Conservation (phyloP, 202 grass and related monocot species). For the Bolboschoenoplectus hybrid region DNA sequence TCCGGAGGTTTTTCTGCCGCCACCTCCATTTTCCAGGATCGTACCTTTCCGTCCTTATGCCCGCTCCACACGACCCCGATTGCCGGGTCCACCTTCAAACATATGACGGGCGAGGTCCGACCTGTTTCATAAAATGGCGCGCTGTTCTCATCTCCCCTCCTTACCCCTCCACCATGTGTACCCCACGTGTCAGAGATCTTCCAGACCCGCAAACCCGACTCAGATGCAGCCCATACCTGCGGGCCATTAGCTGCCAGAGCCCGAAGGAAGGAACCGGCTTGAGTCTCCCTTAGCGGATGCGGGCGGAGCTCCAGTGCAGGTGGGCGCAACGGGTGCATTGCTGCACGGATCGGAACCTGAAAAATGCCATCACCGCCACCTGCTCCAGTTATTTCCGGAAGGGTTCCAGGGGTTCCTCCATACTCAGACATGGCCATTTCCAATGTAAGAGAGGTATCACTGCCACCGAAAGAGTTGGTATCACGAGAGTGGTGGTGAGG, state of each 20-base stretch:
- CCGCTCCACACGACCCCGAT: constrained; percentile 74
- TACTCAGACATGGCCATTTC: constrained; percentile 53
- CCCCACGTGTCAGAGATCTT: constrained; percentile 49
- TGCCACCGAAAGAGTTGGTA: neutral
- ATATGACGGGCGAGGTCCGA: constrained; percentile 57
- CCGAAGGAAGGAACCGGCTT: constrained; percentile 79
- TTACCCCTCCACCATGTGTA: constrained; percentile 18
- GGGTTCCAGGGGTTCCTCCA: constrained; percentile 24
- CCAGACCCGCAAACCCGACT: constrained; percentile 77
- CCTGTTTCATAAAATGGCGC: constrained; percentile 74
- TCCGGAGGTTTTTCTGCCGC: constrained; percentile 13
- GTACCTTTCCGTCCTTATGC: constrained; percentile 83
- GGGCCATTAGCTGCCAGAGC: constrained; percentile 46
- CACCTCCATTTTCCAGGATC: constrained; percentile 67
- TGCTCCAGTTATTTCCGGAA: constrained; percentile 59
- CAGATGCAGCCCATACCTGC: constrained; percentile 69
- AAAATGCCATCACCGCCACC: constrained; percentile 66
- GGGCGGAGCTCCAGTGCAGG: constrained; percentile 69
- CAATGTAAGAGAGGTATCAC: constrained; percentile 40
- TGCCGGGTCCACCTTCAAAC: constrained; percentile 61
- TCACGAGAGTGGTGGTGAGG: constrained; percentile 7
- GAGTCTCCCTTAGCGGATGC: constrained; percentile 78
- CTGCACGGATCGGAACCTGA: constrained; percentile 65
- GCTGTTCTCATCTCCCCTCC: constrained; percentile 66
- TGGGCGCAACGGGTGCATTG: constrained; percentile 67